Evolutionary conservation across 2,329 filamentous ascomycete genomes (phyloP).

Genomic region (Zymoseptoria pseudotritici): DNA sequence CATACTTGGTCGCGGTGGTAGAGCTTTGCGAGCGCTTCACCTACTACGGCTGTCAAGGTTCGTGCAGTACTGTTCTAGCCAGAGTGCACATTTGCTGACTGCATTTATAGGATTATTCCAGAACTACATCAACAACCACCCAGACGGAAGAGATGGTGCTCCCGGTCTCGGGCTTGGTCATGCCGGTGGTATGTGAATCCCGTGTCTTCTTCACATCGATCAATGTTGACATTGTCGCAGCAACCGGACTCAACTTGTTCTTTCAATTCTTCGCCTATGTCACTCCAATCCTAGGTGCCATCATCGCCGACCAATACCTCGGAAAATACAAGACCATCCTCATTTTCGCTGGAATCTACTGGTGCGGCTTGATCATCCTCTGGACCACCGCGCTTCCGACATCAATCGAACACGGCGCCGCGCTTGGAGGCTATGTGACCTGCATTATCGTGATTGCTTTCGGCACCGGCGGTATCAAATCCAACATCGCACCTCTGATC

Average conservation of each 20-base stretch:
- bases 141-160: constrained; percentile 32
- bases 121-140: constrained; percentile 42
- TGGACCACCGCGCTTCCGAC: constrained; percentile 57
- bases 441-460: constrained; percentile 63
- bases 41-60: constrained; percentile 8
- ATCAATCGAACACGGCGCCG: constrained; percentile 53
- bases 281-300: constrained; percentile 40
- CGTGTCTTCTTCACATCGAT: background rate
- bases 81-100: background rate
- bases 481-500: constrained; percentile 56
- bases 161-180: constrained; percentile 37
- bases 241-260: constrained; percentile 39
- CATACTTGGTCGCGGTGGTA: constrained; percentile 43
- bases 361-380: constrained; percentile 59
- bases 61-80: background rate
- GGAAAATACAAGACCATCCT: constrained; percentile 65
- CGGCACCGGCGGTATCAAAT: constrained; percentile 74
- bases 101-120: constrained; percentile 38
- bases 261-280: constrained; percentile 45
- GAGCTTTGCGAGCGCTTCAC: constrained; percentile 46
- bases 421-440: constrained; percentile 57
- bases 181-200: constrained; percentile 31
- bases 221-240: constrained; percentile 17
- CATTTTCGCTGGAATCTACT: constrained; percentile 56
- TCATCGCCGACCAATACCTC: constrained; percentile 59